phyloP scores from a whole-genome alignment of 73 alveolate genomes.

The Uronychia binucleata region DNA sequence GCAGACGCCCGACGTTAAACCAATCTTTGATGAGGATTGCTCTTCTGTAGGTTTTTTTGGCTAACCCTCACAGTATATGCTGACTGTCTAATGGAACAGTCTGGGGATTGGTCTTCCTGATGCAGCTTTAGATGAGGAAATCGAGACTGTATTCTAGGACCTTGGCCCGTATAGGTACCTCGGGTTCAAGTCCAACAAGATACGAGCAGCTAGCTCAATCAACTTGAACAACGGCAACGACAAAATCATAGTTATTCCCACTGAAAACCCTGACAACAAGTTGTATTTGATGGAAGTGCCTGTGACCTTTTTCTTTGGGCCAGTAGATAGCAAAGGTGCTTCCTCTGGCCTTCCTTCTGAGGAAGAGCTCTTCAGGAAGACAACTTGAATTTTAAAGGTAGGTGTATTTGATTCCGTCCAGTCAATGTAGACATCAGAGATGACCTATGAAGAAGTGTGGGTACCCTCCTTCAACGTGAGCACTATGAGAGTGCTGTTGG shows the following conservation, averaged over 20 bases:
- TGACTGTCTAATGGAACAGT: not conserved
- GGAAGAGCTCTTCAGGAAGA: not conserved
- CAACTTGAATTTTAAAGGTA: not conserved
- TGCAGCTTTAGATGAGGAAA: not conserved
- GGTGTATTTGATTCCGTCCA: not conserved
- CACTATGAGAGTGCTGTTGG: not conserved
- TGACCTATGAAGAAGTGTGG: not conserved
- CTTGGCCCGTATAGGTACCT: not conserved
- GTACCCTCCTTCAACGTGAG: not conserved
- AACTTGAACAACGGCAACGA: not conserved
- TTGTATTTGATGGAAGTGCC: not conserved
- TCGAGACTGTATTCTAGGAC: not conserved
- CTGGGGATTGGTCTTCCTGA: not conserved
- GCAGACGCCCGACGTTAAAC: not conserved
- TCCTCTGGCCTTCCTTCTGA: not conserved
- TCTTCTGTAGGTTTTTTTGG: not conserved
- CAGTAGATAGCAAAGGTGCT: not conserved
- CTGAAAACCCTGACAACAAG: not conserved
- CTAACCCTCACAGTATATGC: not conserved
- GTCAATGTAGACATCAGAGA: not conserved
- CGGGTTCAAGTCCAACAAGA: not conserved
- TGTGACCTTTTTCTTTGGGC: too few relatives aligned
- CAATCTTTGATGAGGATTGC: not conserved
- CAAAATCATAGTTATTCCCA: not conserved
- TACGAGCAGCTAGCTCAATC: not conserved